Evolutionary conservation across 305 asterid species (phyloP).

Genomic region (Fraxinus greggii): DNA sequence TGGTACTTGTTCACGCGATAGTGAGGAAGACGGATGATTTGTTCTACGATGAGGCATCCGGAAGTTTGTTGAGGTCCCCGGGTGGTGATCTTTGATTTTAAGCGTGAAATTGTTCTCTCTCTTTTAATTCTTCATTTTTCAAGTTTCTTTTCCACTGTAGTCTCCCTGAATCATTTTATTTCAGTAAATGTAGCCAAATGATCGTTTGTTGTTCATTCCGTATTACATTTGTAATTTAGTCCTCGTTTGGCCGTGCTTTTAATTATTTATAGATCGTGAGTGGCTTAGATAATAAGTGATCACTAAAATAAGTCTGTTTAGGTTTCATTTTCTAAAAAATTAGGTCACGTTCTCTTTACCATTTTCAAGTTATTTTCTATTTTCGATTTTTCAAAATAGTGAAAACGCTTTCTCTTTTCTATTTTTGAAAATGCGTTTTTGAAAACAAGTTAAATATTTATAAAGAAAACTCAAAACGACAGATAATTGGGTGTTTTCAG

Average conservation of each 20-base stretch:
- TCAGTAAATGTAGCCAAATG: not conserved
- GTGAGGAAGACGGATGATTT: not conserved
- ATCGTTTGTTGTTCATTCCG: not conserved
- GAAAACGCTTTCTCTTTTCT: no score
- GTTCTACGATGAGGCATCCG: not conserved
- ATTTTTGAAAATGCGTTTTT: no score
- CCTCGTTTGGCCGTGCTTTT: not conserved
- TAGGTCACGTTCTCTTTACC: no score
- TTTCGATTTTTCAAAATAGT: no score
- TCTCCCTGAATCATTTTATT: not conserved
- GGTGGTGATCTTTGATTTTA: not conserved
- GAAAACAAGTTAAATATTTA: no score
- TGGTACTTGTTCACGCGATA: not conserved
- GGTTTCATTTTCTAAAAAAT: no score
- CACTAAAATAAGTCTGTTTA: no score
- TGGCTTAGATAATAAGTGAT: no score
- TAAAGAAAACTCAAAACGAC: no score
- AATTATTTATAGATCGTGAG: not conserved
- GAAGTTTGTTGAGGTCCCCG: not conserved
- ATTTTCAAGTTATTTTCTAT: no score
- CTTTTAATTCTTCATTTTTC: not conserved
- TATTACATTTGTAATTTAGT: no score
- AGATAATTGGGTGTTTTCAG: no score
- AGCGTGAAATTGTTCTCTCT: not conserved
- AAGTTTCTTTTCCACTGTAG: not conserved